These are phyloP conservation scores for Gardenia jasminoides DNA, from an alignment of 257 asterid species.

Conservation along the genomic window DNA sequence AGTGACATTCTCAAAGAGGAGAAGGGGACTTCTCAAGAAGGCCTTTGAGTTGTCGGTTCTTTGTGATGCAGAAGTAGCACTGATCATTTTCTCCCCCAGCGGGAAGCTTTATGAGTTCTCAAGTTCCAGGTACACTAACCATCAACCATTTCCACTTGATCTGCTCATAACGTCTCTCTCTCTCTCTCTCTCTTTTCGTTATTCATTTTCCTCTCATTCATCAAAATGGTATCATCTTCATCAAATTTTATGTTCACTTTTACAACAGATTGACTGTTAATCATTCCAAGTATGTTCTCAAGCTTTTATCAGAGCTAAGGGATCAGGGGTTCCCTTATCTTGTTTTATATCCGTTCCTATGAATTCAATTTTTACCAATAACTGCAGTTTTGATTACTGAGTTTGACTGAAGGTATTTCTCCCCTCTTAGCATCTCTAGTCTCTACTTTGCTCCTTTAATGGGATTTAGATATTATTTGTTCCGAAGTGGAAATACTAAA, in stretches of 20 bases:
- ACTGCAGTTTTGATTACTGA: too few species aligned
- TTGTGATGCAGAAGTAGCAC: slow-evolving; percentile 64
- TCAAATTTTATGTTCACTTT: background rate
- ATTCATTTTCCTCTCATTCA: too few species aligned
- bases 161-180: background rate
- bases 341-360: background rate
- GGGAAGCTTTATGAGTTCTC: slow-evolving; percentile 59
- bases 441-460: background rate
- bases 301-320: background rate
- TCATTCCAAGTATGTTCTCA: background rate
- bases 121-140: slow-evolving; percentile 44
- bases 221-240: background rate
- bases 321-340: background rate
- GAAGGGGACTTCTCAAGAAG: slow-evolving; percentile 63
- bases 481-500: background rate
- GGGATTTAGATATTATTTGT: background rate
- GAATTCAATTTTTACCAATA: background rate
- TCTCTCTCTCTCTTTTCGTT: background rate
- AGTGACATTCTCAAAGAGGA: slow-evolving; percentile 61
- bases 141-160: background rate
- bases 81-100: slow-evolving; percentile 46
- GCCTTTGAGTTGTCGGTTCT: slow-evolving; percentile 67
- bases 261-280: background rate
- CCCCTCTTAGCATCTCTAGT: background rate
- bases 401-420: background rate